Evolutionary conservation across 495 filamentous ascomycete genomes (phyloP).

Genomic region (Neurospora sp.): DNA sequence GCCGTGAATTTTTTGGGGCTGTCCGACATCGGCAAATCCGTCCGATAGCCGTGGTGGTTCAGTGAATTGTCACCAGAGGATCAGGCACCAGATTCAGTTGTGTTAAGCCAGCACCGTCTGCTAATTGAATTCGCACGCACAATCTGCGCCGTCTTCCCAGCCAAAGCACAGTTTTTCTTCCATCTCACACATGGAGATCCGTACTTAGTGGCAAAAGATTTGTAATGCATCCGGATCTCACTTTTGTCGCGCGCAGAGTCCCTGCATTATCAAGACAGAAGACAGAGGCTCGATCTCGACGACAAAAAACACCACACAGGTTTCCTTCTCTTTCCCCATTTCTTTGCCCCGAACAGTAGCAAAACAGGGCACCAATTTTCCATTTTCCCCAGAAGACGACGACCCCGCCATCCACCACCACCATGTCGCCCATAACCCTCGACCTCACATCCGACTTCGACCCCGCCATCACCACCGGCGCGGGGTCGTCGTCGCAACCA

Average conservation of each 20-base stretch:
- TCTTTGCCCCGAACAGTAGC: neutral
- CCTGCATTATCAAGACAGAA: neutral
- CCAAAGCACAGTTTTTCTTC: neutral
- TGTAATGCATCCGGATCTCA: slow-evolving; percentile 11
- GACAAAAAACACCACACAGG: neutral
- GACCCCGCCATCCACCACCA: neutral
- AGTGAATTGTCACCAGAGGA: neutral
- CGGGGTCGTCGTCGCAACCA: slow-evolving; percentile 10
- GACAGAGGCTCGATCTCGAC: neutral
- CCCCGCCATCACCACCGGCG: slow-evolving; percentile 9
- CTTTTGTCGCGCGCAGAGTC: slow-evolving; percentile 3
- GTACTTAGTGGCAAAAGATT: slow-evolving; percentile 12
- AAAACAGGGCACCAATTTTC: neutral
- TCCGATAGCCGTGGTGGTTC: neutral
- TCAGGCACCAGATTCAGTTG: too few species aligned
- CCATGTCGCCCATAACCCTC: slow-evolving; percentile 18
- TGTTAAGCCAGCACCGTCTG: neutral
- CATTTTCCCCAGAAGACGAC: neutral
- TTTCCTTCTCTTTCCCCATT: neutral
- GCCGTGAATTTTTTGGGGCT: neutral
- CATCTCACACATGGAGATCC: neutral
- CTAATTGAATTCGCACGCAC: neutral
- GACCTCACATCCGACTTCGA: slow-evolving; percentile 21
- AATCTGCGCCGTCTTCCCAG: neutral
- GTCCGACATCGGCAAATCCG: neutral